A percentile compares a stretch with the other conserved stretches of the same genome.
Conservation (phyloP, 2,329 filamentous ascomycete species). For the Eutypella sp. region DNA sequence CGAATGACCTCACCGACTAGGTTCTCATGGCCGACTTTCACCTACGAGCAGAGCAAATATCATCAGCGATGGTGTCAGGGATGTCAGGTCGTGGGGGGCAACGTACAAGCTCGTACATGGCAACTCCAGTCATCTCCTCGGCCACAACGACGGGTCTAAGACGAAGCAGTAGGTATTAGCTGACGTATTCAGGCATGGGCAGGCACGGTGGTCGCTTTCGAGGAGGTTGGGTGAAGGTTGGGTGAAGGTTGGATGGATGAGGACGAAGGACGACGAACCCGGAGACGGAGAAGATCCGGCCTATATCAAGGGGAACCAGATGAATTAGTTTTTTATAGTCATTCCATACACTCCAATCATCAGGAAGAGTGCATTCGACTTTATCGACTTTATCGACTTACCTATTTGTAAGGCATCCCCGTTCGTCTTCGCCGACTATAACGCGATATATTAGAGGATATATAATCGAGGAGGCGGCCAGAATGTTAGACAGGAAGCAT, state of each 20-base stretch:
- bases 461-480: neutral
- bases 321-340: too few species aligned
- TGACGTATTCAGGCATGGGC: conserved; percentile 6
- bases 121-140: conserved; percentile 97
- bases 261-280: conserved; percentile 46
- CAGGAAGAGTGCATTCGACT: too few species aligned
- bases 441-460: neutral
- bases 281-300: conserved; percentile 59
- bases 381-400: too few species aligned
- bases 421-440: conserved; percentile 23
- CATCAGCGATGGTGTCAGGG: conserved; percentile 5
- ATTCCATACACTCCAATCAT: too few species aligned
- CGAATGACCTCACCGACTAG: conserved; percentile 97
- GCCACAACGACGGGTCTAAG: conserved; percentile 85
- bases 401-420: conserved; percentile 25
- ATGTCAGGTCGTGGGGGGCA: neutral
- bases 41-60: conserved; percentile 53
- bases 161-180: conserved; percentile 30
- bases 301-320: conserved; percentile 33
- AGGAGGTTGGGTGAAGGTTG: too few species aligned
- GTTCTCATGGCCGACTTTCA: conserved; percentile 85
- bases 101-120: conserved; percentile 97
- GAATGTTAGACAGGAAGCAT: neutral
- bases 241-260: too few species aligned
- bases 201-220: too few species aligned